Base-by-base conservation (phyloP, 139 green algal genomes). In the Ettlia oleoabundans region DNA sequence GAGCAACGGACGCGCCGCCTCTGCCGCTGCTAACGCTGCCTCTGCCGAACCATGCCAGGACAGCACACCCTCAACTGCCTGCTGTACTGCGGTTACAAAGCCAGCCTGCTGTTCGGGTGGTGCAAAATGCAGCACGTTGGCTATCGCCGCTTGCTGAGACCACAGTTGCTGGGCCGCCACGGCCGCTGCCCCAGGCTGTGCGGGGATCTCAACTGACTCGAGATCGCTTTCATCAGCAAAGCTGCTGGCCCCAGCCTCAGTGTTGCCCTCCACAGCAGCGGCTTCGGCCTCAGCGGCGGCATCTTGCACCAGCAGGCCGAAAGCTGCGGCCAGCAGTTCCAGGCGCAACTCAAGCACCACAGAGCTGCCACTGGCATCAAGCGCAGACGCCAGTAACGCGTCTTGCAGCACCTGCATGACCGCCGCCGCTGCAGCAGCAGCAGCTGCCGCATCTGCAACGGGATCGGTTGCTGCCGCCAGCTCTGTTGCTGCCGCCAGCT, bases 241-340 rank as follows among this genome's bases (percentile, higher is more conserved):
- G 0, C 47, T 55, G 73, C 73, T 80, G 52, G 62, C 33, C 2
- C 64, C 65, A 0, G 53, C 64, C 6, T 77, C 78, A 8, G 37
- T 24, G 78, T 35, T 24, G 52, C 80, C 26, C 40, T 9, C 53
- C 33, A 15, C 70, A 4, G 38, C 76, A 0, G 62, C 42, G 30
- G 35, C 76, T 8, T 51, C 62, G 1, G 42, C 62, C 32, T 75
- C 76, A 0, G 62, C 62, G 0, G 76, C 76, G 9, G 42, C 33
- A 21, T 52, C 30, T 0, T 22, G 37, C 68, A 85, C 24, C 63
- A 85, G 80, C 35, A 85, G 66, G 3, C 43, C 18, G 19, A 82
- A 37, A 0, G 69, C 37, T 0, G 69, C 68, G 18, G 80, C 80
- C 69, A 80, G 13, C 26, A 78, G 51, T 26, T 62, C 30, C 52